phyloP scores from a whole-genome alignment of 805 yeast genomes.

The Candida odintsovae region DNA sequence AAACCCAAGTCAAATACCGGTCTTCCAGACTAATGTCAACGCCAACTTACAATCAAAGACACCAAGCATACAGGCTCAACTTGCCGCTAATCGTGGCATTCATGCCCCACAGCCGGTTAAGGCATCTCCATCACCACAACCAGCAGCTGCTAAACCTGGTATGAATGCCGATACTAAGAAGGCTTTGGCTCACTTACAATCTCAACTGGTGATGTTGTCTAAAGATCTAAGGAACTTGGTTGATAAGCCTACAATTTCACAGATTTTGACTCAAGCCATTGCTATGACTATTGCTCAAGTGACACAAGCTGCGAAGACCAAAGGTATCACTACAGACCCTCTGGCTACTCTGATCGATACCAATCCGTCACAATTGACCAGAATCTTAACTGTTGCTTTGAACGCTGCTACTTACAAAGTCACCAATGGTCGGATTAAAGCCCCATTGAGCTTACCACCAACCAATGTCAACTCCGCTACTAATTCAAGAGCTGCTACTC shows the following conservation, averaged over 20 bases:
- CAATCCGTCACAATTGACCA: conserved; percentile 75
- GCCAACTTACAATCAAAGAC: conserved; percentile 7
- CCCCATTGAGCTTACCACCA: conserved; percentile 28
- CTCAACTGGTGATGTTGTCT: conserved; percentile 74
- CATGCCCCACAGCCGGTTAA: conserved; percentile 9
- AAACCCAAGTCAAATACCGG: conserved; percentile 5
- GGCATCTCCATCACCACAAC: conserved; percentile 16
- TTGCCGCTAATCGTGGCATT: conserved; percentile 30
- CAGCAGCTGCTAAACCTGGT: conserved; percentile 9
- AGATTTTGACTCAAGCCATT: conserved; percentile 79
- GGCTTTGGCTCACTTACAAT: conserved; percentile 78
- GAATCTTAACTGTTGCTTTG: conserved; percentile 73
- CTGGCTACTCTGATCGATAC: conserved; percentile 71
- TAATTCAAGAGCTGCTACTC: conserved; percentile 13
- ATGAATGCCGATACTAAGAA: conserved; percentile 39
- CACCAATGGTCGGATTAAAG: conserved; percentile 47
- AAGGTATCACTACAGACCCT: conserved; percentile 76
- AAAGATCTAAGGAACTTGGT: conserved; percentile 64
- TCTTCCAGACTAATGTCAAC: conserved; percentile 1
- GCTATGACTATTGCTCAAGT: conserved; percentile 92
- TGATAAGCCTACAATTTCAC: conserved; percentile 78
- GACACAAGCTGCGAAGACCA: conserved; percentile 80
- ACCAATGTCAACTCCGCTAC: conserved; percentile 15
- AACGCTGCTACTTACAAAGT: conserved; percentile 67
- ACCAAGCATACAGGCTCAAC: conserved; percentile 24